Percentiles rank a stretch among this genome's conserved stretches.
Evolutionary conservation across 2,329 filamentous ascomycete genomes (phyloP).

Genomic region (Phialemoniopsis sp.): DNA sequence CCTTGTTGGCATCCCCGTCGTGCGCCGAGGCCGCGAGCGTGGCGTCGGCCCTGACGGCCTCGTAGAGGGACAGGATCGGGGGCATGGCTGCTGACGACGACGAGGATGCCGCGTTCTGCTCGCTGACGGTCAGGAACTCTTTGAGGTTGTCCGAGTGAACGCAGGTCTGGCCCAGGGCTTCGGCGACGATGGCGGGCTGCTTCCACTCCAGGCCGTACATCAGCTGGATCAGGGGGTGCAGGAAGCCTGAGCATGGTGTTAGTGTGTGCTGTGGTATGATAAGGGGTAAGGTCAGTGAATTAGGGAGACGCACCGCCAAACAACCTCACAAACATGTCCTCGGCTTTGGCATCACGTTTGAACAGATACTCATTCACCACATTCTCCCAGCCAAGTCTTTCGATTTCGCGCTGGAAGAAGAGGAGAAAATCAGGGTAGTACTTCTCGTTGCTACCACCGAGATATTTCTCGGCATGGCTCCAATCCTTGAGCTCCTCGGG

Average conservation of each 20-base stretch:
- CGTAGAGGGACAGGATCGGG: slow-evolving; percentile 55
- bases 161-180: slow-evolving; percentile 73
- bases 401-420: slow-evolving; percentile 75
- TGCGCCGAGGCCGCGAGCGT: slow-evolving; percentile 51
- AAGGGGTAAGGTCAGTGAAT: slow-evolving; percentile 10
- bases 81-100: slow-evolving; percentile 18
- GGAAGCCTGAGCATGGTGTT: slow-evolving; percentile 49
- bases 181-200: slow-evolving; percentile 76
- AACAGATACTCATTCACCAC: slow-evolving; percentile 68
- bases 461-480: slow-evolving; percentile 47
- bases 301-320: slow-evolving; percentile 51
- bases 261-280: neutral
- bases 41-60: slow-evolving; percentile 51
- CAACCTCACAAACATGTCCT: slow-evolving; percentile 66
- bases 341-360: slow-evolving; percentile 55
- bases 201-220: slow-evolving; percentile 81
- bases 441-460: slow-evolving; percentile 57
- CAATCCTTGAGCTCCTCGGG: slow-evolving; percentile 48
- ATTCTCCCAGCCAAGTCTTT: slow-evolving; percentile 46
- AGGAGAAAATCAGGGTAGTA: slow-evolving; percentile 70
- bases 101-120: slow-evolving; percentile 32
- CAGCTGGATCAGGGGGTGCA: slow-evolving; percentile 81
- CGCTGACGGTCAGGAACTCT: slow-evolving; percentile 48
- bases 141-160: slow-evolving; percentile 59
- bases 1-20: slow-evolving; percentile 54